Evolutionary conservation across 257 asterid species (phyloP).

Genomic region (Solanum peruvianum): DNA sequence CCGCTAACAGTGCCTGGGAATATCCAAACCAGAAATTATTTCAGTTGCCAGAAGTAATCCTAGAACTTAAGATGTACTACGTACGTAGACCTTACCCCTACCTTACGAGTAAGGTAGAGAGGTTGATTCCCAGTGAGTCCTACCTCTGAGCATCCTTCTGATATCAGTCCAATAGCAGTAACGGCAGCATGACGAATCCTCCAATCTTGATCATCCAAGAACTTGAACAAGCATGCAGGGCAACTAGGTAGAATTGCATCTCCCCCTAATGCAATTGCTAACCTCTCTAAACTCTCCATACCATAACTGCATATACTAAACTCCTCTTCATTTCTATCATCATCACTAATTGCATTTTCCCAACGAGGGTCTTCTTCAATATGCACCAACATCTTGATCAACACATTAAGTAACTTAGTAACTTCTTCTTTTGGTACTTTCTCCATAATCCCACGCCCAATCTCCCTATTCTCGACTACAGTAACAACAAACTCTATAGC

Average conservation of each 20-base stretch:
- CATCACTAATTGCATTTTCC: neutral
- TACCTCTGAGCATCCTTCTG: constrained; percentile 4
- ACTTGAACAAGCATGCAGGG: neutral
- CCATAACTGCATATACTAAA: neutral
- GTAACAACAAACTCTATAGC: neutral
- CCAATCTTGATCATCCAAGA: neutral
- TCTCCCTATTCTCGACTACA: neutral
- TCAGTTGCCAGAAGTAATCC: neutral
- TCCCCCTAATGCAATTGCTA: constrained; percentile 1
- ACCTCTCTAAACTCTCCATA: neutral
- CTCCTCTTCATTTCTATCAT: neutral
- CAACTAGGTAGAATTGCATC: neutral
- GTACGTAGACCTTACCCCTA: neutral
- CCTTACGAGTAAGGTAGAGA: neutral
- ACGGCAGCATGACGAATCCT: neutral
- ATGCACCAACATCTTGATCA: neutral
- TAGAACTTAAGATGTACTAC: neutral
- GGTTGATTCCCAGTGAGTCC: neutral
- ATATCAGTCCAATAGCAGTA: neutral
- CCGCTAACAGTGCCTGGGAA: neutral
- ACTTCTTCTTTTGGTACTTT: neutral
- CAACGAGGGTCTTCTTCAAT: neutral
- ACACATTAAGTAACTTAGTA: neutral
- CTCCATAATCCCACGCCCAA: neutral
- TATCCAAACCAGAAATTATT: neutral